A percentile compares a stretch with the other conserved stretches of the same genome.
Conservation (phyloP, 78 protist species). For the Monocercomonoides exilis region DNA sequence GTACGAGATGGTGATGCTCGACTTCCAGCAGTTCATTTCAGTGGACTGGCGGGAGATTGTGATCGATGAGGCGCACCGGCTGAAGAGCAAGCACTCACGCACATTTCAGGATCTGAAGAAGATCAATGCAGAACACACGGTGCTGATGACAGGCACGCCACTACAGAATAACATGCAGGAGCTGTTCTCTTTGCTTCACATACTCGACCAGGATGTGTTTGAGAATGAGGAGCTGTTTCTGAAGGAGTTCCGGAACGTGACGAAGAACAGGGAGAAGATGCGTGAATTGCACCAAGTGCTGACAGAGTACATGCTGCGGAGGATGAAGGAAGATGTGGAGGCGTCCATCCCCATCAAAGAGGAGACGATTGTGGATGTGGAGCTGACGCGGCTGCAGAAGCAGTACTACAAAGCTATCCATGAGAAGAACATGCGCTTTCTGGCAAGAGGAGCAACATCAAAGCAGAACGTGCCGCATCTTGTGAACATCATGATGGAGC, state of each 20-base stretch:
- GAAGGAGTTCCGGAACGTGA: not conserved
- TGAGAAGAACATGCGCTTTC: constrained; percentile 11
- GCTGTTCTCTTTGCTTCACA: constrained; percentile 75
- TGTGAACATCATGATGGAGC: constrained; percentile 72
- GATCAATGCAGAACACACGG: constrained; percentile 31
- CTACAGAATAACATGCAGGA: constrained; percentile 56
- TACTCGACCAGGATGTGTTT: constrained; percentile 57
- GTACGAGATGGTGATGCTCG: constrained; percentile 32
- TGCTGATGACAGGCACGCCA: constrained; percentile 54
- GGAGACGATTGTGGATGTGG: constrained; percentile 76
- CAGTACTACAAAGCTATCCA: constrained; percentile 57
- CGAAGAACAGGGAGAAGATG: not conserved
- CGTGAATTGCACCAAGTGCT: too few species aligned
- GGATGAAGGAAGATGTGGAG: constrained; percentile 83
- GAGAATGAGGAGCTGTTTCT: not conserved
- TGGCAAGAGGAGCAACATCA: constrained; percentile 15
- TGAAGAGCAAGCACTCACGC: constrained; percentile 28
- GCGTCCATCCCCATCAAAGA: constrained; percentile 53
- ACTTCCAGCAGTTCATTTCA: not conserved
- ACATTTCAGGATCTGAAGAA: not conserved
- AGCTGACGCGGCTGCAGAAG: constrained; percentile 56
- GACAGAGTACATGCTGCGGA: too few species aligned
- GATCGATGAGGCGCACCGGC: constrained; percentile 63
- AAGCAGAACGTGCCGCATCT: constrained; percentile 28
- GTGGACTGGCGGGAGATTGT: constrained; percentile 29